Conservation (phyloP, 352 stramenopile genomes). For the Phytophthora podocarpi region DNA sequence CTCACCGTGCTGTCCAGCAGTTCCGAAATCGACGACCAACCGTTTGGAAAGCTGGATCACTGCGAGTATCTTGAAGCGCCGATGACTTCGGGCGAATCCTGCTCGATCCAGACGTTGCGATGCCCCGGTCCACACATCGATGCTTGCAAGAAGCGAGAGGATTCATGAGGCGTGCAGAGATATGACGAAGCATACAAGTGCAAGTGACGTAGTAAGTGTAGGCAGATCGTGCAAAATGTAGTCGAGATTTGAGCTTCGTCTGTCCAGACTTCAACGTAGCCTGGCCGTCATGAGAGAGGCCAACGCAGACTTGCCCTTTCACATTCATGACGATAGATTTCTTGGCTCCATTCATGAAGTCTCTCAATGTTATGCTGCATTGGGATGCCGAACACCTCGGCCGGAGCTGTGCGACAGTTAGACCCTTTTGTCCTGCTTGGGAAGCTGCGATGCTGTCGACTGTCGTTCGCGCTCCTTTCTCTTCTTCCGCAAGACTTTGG, state of each 20-base stretch:
- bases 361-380: no score
- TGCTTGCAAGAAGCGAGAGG: constrained; percentile 19
- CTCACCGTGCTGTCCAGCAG: constrained; percentile 20
- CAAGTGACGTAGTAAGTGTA: constrained; percentile 13
- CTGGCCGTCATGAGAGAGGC: no score
- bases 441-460: constrained; percentile 26
- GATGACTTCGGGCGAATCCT: constrained; percentile 36
- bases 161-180: constrained; percentile 4
- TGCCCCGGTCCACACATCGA: constrained; percentile 17
- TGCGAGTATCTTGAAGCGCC: constrained; percentile 46
- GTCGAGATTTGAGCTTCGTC: no score
- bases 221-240: no score
- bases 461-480: constrained; percentile 1
- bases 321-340: no score
- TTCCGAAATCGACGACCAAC: not conserved
- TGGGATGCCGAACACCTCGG: no score
- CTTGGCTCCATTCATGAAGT: no score
- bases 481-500: constrained; percentile 6
- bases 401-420: constrained; percentile 7
- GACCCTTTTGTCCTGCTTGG: constrained; percentile 9
- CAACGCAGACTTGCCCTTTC: no score
- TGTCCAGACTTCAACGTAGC: no score
- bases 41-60: constrained; percentile 6
- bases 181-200: constrained; percentile 15
- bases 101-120: constrained; percentile 2